Base-by-base conservation (phyloP, 1,139 yeast genomes). In the Magnusiomyces suaveolens region DNA sequence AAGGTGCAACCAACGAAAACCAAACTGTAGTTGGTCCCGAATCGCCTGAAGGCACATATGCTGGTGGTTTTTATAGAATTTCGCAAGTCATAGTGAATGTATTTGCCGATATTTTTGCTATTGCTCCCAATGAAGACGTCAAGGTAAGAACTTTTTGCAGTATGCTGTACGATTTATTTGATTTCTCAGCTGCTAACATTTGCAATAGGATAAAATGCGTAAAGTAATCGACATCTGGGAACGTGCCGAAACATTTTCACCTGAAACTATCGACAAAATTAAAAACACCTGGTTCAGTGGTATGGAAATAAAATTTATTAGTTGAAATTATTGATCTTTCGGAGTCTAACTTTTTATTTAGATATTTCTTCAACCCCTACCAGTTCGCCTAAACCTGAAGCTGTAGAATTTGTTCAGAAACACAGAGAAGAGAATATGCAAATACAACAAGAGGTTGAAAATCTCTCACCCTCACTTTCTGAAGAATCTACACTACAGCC, bases 191-290 rank as follows among this genome's bases (percentile, higher is more conserved):
- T n/a, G n/a, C 81, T 33, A 47, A 44, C 51, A n/a, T 51, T 62
- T 61, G 20, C 53, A 54, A 61, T 75, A 75, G 66, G 87, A 81
- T 57, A 92, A 89, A 69, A 81, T 89, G 62, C 76, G 82, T 65
- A 90, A 89, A 70, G 77, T 92, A 63, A 79, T 92, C 62, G 96
- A 87, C 60, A 90, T 92, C 64, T 92, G 98, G 98, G 88, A 83
- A 64, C 81, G 88, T 61, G 86, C 92, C 39, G 82, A 81, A 52
- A 85, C 96, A 18, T 92, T 92, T 70, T 75, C 77, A 54, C 77
- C 78, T 47, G 75, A 76, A 48, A 72, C 77, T 43, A 73, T 90
- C 57, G 71, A 76, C 54, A 69, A 77, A 24, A 78, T 87, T 56
- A 79, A 83, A 67, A 69, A 73, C n/a, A 82, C 79, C 63, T 81